These are phyloP conservation scores for Penicillium fuscoglaucum DNA, from an alignment of 2,329 filamentous ascomycete genomes.

Conservation along the genomic window DNA sequence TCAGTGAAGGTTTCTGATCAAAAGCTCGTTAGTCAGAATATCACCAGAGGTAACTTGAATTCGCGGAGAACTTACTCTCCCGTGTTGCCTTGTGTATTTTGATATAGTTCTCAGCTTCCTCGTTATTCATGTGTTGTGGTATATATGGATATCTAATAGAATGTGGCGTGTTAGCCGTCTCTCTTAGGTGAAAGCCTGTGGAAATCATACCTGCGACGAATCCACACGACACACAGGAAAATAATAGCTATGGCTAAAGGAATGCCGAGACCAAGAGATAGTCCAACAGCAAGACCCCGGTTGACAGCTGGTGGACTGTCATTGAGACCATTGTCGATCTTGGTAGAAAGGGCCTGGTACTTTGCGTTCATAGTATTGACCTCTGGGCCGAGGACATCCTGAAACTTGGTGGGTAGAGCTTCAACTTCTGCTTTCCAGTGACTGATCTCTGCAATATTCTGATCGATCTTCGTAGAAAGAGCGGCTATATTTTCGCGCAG, in stretches of 20 bases:
- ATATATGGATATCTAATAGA: neutral
- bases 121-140: neutral
- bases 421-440: neutral
- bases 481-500: neutral
- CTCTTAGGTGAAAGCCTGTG: neutral
- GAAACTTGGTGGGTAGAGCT: neutral
- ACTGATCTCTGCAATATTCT: neutral
- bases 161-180: neutral
- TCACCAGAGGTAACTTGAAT: too few relatives aligned
- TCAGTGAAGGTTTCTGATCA: neutral
- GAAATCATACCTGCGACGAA: neutral
- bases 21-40: neutral
- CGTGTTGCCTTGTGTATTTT: neutral
- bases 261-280: neutral
- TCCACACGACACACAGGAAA: neutral
- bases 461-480: neutral
- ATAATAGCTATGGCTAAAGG: neutral
- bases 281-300: neutral
- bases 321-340: neutral
- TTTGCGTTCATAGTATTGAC: neutral
- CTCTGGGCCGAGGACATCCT: neutral
- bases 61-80: neutral
- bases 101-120: neutral
- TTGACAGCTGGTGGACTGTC: neutral
- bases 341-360: neutral